These are phyloP conservation scores for Eucalyptus tenuipes DNA, from an alignment of 345 rosid genomes.

Conservation along the genomic window DNA sequence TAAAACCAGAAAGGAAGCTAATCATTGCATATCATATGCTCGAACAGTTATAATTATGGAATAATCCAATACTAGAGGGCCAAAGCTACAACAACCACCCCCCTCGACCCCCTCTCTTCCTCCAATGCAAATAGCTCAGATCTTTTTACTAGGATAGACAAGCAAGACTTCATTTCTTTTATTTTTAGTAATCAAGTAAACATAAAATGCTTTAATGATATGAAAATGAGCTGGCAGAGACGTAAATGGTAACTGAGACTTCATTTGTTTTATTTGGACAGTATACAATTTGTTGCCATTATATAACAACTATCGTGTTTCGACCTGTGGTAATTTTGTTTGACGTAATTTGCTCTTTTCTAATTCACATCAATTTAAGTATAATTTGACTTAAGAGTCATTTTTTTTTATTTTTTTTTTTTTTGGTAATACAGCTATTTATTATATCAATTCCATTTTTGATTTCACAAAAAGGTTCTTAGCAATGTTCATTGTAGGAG, in stretches of 20 bases:
- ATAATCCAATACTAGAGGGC: background rate
- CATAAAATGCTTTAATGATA: background rate
- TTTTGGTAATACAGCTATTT: background rate
- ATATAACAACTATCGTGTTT: background rate
- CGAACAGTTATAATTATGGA: background rate
- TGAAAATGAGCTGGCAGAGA: background rate
- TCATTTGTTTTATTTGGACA: background rate
- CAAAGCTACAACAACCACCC: background rate
- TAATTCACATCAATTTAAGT: background rate
- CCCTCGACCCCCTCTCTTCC: background rate
- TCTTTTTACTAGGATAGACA: background rate
- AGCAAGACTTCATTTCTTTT: background rate
- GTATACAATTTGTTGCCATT: background rate
- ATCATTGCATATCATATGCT: background rate
- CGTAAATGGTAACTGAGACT: background rate
- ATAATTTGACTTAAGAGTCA: background rate
- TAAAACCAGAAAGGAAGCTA: background rate
- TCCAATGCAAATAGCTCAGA: background rate
- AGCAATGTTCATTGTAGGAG: background rate
- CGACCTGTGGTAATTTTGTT: background rate
- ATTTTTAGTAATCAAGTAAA: background rate
- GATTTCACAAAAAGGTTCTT: background rate
- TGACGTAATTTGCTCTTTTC: background rate
- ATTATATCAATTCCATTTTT: background rate
- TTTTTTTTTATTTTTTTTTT: background rate